These are phyloP conservation scores for Kodamaea kakaduensis DNA, from an alignment of 805 yeast genomes.

Conservation along the genomic window DNA sequence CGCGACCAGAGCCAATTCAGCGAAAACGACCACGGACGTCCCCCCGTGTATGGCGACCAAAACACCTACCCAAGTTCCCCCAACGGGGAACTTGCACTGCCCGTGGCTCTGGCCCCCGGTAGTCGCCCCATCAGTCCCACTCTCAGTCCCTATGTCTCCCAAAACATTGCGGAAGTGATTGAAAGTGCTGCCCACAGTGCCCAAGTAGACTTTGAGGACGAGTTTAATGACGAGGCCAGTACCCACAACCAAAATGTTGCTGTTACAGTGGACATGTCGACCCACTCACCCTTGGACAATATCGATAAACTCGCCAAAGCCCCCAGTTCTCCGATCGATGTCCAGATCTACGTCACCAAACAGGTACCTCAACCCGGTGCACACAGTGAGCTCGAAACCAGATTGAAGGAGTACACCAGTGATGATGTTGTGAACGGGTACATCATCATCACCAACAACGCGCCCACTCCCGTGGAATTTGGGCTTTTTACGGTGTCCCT, in stretches of 20 bases:
- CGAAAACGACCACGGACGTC: constrained; percentile 28
- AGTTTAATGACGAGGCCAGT: constrained; percentile 4
- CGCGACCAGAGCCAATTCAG: constrained; percentile 38
- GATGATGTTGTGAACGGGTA: constrained; percentile 43
- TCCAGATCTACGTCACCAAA: constrained; percentile 52
- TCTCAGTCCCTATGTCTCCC: constrained; percentile 4
- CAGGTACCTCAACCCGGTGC: constrained; percentile 43
- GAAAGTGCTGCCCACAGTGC: constrained; percentile 8
- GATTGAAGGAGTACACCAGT: constrained; percentile 39
- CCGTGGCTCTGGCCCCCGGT: constrained; percentile 4
- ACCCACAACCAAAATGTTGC: constrained; percentile 14
- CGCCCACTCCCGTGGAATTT: constrained; percentile 40
- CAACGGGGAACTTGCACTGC: constrained; percentile 12
- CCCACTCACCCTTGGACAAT: constrained; percentile 49
- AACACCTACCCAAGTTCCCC: constrained; percentile 30
- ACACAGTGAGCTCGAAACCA: constrained; percentile 39
- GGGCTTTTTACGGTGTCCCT: constrained; percentile 36
- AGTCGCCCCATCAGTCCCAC: constrained; percentile 1
- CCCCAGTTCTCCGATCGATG: constrained; percentile 40
- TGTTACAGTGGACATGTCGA: constrained; percentile 21
- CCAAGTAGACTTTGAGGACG: constrained; percentile 7
- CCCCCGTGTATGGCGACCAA: constrained; percentile 38
- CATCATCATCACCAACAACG: constrained; percentile 46
- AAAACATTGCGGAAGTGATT: constrained; percentile 4
- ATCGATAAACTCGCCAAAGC: constrained; percentile 46